Percentiles rank a stretch among this genome's conserved stretches.
Conservation (phyloP, 2,329 filamentous ascomycete genomes). For the Fusarium neocosmosporiellum region DNA sequence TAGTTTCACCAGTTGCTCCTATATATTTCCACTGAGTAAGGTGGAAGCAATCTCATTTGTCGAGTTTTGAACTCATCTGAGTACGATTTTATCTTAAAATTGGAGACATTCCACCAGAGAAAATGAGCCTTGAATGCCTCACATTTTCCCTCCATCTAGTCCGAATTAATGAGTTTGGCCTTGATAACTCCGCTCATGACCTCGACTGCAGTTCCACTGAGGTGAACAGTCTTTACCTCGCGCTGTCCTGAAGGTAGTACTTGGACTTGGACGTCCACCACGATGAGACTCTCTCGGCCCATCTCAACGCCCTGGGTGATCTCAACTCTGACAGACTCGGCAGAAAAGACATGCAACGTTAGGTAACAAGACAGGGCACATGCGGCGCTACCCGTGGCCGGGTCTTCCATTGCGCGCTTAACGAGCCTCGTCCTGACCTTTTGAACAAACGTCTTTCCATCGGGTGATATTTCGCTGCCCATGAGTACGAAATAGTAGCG, state of each 20-base stretch:
- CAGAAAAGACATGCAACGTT: constrained; percentile 49
- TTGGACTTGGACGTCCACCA: constrained; percentile 54
- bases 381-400: constrained; percentile 71
- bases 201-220: constrained; percentile 15
- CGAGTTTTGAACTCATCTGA: neutral
- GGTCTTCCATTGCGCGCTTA: constrained; percentile 62
- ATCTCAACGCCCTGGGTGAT: constrained; percentile 76
- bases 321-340: constrained; percentile 53
- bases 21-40: neutral
- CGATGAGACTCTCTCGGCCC: constrained; percentile 65
- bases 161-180: neutral
- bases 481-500: constrained; percentile 69
- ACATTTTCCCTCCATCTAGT: neutral
- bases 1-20: neutral
- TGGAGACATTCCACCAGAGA: neutral
- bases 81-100: neutral
- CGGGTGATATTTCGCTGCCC: constrained; percentile 30
- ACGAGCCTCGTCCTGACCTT: constrained; percentile 71
- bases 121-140: neutral
- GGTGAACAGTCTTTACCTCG: constrained; percentile 10
- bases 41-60: neutral
- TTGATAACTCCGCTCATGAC: constrained; percentile 3
- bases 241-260: neutral
- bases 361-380: constrained; percentile 67
- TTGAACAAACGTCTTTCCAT: constrained; percentile 36